These are phyloP conservation scores for Vanrija humicola DNA, from an alignment of 1,284 basidiomycete species.

Conservation along the genomic window DNA sequence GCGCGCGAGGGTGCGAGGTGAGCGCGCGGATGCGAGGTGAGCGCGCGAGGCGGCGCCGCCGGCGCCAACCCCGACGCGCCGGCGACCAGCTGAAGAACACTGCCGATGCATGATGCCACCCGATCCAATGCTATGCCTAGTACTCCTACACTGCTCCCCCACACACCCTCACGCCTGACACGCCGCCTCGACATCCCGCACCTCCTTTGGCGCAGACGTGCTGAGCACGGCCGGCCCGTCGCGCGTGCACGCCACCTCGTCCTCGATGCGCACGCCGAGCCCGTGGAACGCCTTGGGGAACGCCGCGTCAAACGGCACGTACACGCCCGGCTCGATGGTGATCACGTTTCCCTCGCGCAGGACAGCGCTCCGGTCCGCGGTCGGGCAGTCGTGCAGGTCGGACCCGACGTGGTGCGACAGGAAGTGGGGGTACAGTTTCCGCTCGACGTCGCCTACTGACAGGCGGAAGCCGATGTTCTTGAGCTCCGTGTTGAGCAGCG, in stretches of 20 bases:
- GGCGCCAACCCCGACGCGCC: no score
- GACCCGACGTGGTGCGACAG: constrained; percentile 55
- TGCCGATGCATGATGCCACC: no score
- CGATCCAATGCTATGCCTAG: no score
- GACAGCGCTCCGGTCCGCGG: constrained; percentile 41
- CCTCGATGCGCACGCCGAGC: constrained; percentile 68
- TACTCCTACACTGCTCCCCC: no score
- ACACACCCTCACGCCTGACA: constrained; percentile 61
- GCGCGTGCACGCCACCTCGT: constrained; percentile 75
- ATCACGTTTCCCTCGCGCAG: constrained; percentile 78
- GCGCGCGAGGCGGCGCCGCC: no score
- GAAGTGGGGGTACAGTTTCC: constrained; percentile 81
- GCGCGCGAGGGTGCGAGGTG: no score
- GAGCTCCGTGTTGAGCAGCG: constrained; percentile 68
- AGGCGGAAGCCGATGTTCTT: constrained; percentile 76
- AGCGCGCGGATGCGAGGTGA: no score
- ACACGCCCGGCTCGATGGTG: constrained; percentile 59
- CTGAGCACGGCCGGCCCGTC: constrained; percentile 66
- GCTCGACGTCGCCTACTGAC: constrained; percentile 63
- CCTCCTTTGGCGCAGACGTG: constrained; percentile 81
- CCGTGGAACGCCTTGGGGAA: constrained; percentile 85
- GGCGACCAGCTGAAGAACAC: no score
- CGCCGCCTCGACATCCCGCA: constrained; percentile 78
- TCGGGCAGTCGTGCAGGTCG: constrained; percentile 54
- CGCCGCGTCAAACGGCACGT: constrained; percentile 69